Base-by-base conservation (phyloP, 129 eudicot genomes). In the Calendula officinalis region DNA sequence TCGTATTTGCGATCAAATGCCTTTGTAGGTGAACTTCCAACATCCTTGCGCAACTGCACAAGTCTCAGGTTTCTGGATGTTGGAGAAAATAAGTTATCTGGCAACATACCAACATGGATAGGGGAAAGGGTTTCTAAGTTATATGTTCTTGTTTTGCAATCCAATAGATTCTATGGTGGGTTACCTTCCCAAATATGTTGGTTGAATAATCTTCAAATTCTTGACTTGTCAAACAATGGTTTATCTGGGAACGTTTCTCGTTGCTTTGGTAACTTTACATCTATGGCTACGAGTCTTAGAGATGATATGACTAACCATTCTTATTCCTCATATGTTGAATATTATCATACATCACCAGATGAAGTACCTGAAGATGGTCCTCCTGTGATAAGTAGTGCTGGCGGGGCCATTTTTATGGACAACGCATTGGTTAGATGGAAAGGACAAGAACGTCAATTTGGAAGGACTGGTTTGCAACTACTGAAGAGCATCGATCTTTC, bases 401-500 rank as follows among this genome's bases (percentile, higher is more conserved):
- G 5, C 3, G 12, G n/a, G 1, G 15, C 2, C 0, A 4, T 14
- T 4, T 74, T 56, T 50, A 1, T 12, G 4, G 82, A 67, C 42
- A 51, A 56, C 4, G 47, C 78, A 22, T 32, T 5, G 32, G 54
- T 78, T 15, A 15, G 14, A 7, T 78, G 78, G 75, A 72, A 78
- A 41, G 75, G 82, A 42, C 11, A 6, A 45, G 5, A 22, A 2
- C 55, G 41, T 3, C 45, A 56, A 51, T 78, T 63, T 15, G n/a
- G n/a, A n/a, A n/a, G n/a, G n/a, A n/a, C n/a, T n/a, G 38, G 44
- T 54, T 65, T 80, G 10, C n/a, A 11, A 1, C 13, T 68, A 16
- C 5, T 75, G 42, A 68, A 60, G 58, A 30, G 15, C 67, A 53
- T 79, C 40, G 84, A 80, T 67, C 66, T 80, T 49, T 75, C 75